Evolutionary conservation across 768 basidiomycete species (phyloP), one percentile per base, ranked within the genome.

Genomic region (Boletus reticulatus): DNA sequence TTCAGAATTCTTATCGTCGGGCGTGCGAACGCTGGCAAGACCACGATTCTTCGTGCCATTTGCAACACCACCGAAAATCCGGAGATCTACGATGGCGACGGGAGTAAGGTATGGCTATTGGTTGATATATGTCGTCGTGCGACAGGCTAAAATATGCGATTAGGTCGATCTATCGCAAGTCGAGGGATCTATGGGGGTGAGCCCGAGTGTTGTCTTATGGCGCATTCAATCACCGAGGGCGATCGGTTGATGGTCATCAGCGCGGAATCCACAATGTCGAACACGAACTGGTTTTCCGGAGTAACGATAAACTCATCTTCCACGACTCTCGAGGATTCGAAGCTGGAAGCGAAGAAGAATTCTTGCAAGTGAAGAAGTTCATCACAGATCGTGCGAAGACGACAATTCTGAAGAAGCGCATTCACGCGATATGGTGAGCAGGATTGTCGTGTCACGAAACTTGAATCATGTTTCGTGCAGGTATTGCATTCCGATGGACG

Each of bases 401-500:
- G 2, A 34, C 53, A 2, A 16, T 27, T 11, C 38, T 54, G 41
- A 36, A 54, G 31, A 50, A 54, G 12, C 48, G 48, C 22, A 34
- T 54, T 20, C 53, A 54, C 5, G 48, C 39, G n/a, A 54, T 54
- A 49, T 53, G 47, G 53, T 50, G 32, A 45, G 14, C 6, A 5
- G 3, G 24, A 7, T 11, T 42, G n/a, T 6, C 38, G 14, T 0
- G 6, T 29, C 4, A n/a, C 10, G 20, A 13, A 12, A 36, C 19
- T 14, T 10, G 16, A 6, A 14, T 20, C 11, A 20, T 13, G 31
- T 20, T 34, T 24, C 4, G 24, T 17, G 32, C 17, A 56, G 55
- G 55, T 56, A 56, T 19, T 54, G 52, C 34, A 53, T 54, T 24
- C 44, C 55, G 4, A 54, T 56, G 55, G 56, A 57, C 13, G 24